Base-by-base conservation (phyloP, 768 basidiomycete species). In the Boletus tomentosulus region DNA sequence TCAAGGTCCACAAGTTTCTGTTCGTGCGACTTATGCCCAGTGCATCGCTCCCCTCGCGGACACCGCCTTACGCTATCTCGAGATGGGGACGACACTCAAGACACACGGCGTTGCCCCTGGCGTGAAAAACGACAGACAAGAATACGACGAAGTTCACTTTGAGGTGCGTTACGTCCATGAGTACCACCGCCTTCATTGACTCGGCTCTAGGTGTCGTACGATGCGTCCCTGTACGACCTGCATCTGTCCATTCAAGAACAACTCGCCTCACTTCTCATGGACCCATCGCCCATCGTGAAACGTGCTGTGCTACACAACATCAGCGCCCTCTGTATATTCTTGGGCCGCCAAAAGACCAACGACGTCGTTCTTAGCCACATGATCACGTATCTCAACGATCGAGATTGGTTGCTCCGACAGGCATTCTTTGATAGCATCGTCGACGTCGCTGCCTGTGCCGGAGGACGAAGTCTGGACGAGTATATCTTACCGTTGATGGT, bases 401-500 rank as follows among this genome's bases (percentile, higher is more conserved):
- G 91, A 16, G 95, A 98, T 67, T 98, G 97, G 96, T 71, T 88
- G 15, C 71, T 98, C 48, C 81, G 97, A 2, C 83, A 85, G 62
- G 90, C 91, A 0, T 99, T 98, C 70, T 97, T 98, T 63, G 94
- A 96, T 66, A 89, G 89, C 55, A 92, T 97, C 28, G 92, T 98
- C 19, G 94, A 92, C 56, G 93, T 99, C 1, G 95, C 95, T 6
- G 90, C 89, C 0, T 96, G 92, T 72, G 92, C 95, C 3, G 95
- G 95, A 1, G 87, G 89, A 30, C 76, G 87, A 54, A 95, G 92
- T 59, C 66, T 98, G 61, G 97, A 98, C 65, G 94, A 98, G 62
- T 98, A 98, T 62, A 96, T 98, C 49, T 66, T 97, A n/a, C 97
- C 97, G 0, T 70, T 99, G 54, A 94, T 98, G 92, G 83, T 93